Evolutionary conservation across 2,329 filamentous ascomycete species (phyloP).

Genomic region (Fusarium ambrosium): DNA sequence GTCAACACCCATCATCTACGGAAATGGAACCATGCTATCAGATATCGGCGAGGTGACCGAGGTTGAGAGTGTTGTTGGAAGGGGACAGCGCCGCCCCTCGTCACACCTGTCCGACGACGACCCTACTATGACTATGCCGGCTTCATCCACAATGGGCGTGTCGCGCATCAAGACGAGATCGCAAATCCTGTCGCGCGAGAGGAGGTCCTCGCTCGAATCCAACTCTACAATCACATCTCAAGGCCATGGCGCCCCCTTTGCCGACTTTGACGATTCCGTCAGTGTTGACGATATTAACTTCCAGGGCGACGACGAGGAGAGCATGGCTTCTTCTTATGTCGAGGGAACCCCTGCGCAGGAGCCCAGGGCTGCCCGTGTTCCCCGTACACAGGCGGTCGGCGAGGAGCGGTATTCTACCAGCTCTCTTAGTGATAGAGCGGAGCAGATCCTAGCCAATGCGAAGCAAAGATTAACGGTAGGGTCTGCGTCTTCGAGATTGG

Average conservation of each 20-base stretch:
- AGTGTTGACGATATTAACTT: conserved; percentile 76
- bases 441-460: conserved; percentile 92
- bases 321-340: conserved; percentile 69
- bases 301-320: conserved; percentile 77
- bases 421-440: conserved; percentile 84
- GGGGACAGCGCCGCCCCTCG: conserved; percentile 55
- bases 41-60: conserved; percentile 73
- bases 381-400: conserved; percentile 30
- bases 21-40: conserved; percentile 77
- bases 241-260: conserved; percentile 64
- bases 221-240: conserved; percentile 71
- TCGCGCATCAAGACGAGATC: conserved; percentile 60
- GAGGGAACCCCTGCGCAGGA: conserved; percentile 57
- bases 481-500: conserved; percentile 21
- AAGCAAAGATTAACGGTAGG: conserved; percentile 89
- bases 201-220: conserved; percentile 70
- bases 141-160: conserved; percentile 62
- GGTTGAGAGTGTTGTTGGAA: conserved; percentile 64
- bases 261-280: conserved; percentile 72
- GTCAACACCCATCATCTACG: conserved; percentile 76
- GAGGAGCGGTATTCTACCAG: conserved; percentile 78
- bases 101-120: conserved; percentile 53
- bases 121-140: conserved; percentile 54
- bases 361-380: conserved; percentile 22
- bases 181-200: conserved; percentile 60